These are phyloP conservation scores for Penicillium glabrum DNA, from an alignment of 2,329 filamentous ascomycete species.

Conservation along the genomic window DNA sequence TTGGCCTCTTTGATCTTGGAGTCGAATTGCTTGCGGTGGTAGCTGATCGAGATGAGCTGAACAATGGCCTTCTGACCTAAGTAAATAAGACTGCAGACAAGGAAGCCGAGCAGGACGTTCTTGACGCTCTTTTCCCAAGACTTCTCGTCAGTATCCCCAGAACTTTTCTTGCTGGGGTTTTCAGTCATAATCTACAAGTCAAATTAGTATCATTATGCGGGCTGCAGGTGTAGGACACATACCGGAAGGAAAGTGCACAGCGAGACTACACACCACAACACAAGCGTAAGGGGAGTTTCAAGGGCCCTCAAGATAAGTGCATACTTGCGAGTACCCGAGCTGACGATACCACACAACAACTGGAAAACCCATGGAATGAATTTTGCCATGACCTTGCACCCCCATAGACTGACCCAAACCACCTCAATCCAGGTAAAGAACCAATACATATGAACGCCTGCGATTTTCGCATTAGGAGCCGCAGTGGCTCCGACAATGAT, in stretches of 20 bases:
- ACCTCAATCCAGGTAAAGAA: conserved; percentile 67
- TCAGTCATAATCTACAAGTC: conserved; percentile 42
- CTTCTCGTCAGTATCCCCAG: conserved; percentile 33
- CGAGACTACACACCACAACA: conserved; percentile 60
- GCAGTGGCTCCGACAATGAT: conserved; percentile 62
- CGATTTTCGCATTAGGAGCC: conserved; percentile 50
- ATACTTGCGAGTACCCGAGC: conserved; percentile 65
- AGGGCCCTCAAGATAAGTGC: conserved; percentile 57
- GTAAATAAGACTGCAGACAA: conserved; percentile 58
- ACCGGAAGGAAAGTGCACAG: conserved; percentile 59
- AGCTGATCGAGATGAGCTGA: conserved; percentile 67
- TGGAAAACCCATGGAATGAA: conserved; percentile 61
- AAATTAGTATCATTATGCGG: background rate
- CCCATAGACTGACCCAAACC: conserved; percentile 64
- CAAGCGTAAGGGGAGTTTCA: conserved; percentile 61
- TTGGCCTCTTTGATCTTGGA: conserved; percentile 83
- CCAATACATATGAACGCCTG: conserved; percentile 57
- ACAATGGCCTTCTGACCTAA: conserved; percentile 61
- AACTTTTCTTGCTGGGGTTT: conserved; percentile 38
- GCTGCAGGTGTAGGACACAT: conserved; percentile 15
- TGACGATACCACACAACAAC: conserved; percentile 62
- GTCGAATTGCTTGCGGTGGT: conserved; percentile 67
- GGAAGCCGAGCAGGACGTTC: conserved; percentile 58
- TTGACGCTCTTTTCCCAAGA: conserved; percentile 57
- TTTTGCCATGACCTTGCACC: conserved; percentile 60